Conservation (phyloP, 371 early-diverging fungal genomes). For the Sanchytrium tribonematis region DNA sequence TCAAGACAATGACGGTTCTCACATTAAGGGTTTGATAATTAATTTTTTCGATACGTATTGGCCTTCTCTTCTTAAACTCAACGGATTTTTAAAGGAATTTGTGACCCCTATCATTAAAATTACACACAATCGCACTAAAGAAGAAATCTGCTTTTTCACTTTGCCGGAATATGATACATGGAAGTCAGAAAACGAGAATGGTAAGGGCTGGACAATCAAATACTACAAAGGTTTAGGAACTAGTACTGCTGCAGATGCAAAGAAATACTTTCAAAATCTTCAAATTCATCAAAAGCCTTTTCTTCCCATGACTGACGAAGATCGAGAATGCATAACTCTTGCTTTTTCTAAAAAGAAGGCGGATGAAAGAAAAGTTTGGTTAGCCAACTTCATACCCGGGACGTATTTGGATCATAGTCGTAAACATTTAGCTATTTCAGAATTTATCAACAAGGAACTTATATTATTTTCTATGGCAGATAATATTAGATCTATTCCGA, state of each 20-base stretch:
- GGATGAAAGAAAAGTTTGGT: slow-evolving; percentile 90
- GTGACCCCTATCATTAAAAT: slow-evolving; percentile 96
- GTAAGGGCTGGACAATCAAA: slow-evolving; percentile 53
- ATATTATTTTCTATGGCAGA: slow-evolving; percentile 95
- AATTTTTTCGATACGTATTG: slow-evolving; percentile 95
- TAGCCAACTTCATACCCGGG: slow-evolving; percentile 56
- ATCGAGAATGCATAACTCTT: slow-evolving; percentile 67
- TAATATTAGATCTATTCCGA: slow-evolving; percentile 90
- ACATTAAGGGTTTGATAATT: slow-evolving; percentile 96
- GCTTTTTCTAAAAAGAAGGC: slow-evolving; percentile 95
- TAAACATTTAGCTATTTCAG: slow-evolving; percentile 44
- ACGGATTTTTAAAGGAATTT: slow-evolving; percentile 89
- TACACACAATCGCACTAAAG: slow-evolving; percentile 9
- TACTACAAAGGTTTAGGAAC: slow-evolving; percentile 99
- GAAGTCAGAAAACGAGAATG: slow-evolving; percentile 26
- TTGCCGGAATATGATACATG: slow-evolving; percentile 89
- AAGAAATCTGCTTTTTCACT: slow-evolving; percentile 59
- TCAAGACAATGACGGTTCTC: slow-evolving; percentile 98
- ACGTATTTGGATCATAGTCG: slow-evolving; percentile 74
- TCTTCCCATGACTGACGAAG: slow-evolving; percentile 25
- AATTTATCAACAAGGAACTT: slow-evolving; percentile 94
- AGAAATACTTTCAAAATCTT: slow-evolving; percentile 70
- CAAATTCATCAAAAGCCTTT: slow-evolving; percentile 68
- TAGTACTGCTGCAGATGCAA: slow-evolving; percentile 64
- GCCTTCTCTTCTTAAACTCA: slow-evolving; percentile 74